Conservation (phyloP, 306 rosid species). For the Psophocarpus tetragonolobus region DNA sequence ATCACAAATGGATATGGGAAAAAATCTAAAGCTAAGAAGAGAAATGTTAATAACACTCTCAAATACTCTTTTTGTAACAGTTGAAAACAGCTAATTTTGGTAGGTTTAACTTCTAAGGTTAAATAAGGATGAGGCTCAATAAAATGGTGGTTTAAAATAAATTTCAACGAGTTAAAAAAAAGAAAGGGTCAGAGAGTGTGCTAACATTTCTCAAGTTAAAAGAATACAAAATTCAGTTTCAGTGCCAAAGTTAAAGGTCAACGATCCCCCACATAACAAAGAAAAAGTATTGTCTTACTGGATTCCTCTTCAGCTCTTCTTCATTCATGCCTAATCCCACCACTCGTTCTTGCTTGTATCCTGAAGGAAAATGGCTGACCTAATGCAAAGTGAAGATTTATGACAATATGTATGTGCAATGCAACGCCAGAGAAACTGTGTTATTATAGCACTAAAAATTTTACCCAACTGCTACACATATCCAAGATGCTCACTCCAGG, state of each 20-base stretch:
- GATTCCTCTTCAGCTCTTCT: slow-evolving; percentile 75
- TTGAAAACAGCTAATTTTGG: no score
- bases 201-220: no score
- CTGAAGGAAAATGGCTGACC: slow-evolving; percentile 88
- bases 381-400: slow-evolving; percentile 38
- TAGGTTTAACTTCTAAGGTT: no score
- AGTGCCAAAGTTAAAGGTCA: slow-evolving; percentile 4
- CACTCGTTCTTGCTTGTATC: slow-evolving; percentile 75
- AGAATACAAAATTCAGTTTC: not conserved
- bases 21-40: not conserved
- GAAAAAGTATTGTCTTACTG: slow-evolving; percentile 41
- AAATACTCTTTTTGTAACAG: no score
- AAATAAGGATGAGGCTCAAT: no score
- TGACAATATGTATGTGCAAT: not conserved
- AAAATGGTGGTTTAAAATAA: no score
- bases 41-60: no score
- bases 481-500: slow-evolving; percentile 76
- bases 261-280: not conserved
- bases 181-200: no score
- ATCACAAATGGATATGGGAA: not conserved
- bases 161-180: no score
- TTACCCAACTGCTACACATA: slow-evolving; percentile 91
- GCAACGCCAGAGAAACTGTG: slow-evolving; percentile 1
- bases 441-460: slow-evolving; percentile 19
- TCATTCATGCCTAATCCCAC: slow-evolving; percentile 85